Base-by-base conservation (phyloP, 192 early-diverging fungal genomes). In the Dimargaris xerosporica region DNA sequence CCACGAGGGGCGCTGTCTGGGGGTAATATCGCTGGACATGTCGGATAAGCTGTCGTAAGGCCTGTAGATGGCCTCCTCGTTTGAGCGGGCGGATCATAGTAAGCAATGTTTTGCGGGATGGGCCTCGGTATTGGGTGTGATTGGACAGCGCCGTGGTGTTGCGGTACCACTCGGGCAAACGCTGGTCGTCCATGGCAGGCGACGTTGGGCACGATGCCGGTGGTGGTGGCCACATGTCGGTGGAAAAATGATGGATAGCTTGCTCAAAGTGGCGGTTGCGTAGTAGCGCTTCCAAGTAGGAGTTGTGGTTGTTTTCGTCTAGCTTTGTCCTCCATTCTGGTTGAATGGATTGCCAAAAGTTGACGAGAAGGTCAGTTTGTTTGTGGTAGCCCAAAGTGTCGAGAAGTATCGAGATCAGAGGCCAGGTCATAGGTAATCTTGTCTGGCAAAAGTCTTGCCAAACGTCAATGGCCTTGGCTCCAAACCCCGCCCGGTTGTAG, bases 341-440 rank as follows among this genome's bases (percentile, higher is more conserved):
- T 50, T 50, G 47, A 21, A 50, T 21, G 25, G 47, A 21, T 4
- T 50, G 17, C 47, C 47, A 50, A 23, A 50, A 50, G 17, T 50
- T 17, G 25, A 50, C 47, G 19, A 50, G 25, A 23, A 50, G 47
- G 17, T 50, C 19, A 7, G 47, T 21, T 7, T 50, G 47, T 17
- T 50, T 17, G 47, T 50, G 47, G 47, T 50, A 50, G 25, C 47
- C 47, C 47, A 50, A 50, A 23, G 47, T 23, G 25, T 50, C 47
- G 17, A 50, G 7, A 21, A 50, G 47, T 23, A 50, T 23, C 47
- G 47, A 50, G 47, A 50, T 50, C 17, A 50, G 25, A 21, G 25
- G 19, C 47, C 25, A 23, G 25, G 17, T 50, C 25, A 50, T 50
- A 17, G 47, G 19, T 23, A 50, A 50, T 7, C 47, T 23, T 4